Evolutionary conservation across 2,329 filamentous ascomycete genomes (phyloP).

Genomic region (Apiospora malaysiana): DNA sequence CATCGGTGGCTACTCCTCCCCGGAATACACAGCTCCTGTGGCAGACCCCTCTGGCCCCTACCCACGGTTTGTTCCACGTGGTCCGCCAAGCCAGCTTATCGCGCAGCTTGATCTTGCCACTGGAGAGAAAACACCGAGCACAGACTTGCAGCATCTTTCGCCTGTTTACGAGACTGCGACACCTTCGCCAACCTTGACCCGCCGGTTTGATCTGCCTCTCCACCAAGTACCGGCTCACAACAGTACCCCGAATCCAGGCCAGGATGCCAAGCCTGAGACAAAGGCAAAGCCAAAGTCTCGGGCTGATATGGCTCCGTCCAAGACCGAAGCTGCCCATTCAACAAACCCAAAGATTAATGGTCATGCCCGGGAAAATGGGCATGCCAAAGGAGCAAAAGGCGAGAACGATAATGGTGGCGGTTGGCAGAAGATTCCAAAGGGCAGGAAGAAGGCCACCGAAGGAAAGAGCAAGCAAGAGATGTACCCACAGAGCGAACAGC

Average conservation of each 20-base stretch:
- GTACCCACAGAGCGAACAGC: constrained; percentile 55
- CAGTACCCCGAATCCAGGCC: constrained; percentile 28
- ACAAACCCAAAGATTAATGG: constrained; percentile 47
- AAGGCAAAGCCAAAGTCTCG: constrained; percentile 39
- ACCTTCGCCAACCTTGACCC: constrained; percentile 68
- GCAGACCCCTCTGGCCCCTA: constrained; percentile 26
- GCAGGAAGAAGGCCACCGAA: constrained; percentile 57
- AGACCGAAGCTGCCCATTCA: constrained; percentile 29
- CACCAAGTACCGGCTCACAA: constrained; percentile 31
- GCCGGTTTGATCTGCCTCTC: constrained; percentile 55
- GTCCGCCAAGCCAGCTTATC: constrained; percentile 55
- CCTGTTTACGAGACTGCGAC: constrained; percentile 77
- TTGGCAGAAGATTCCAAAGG: constrained; percentile 66
- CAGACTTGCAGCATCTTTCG: constrained; percentile 64
- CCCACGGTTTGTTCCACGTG: constrained; percentile 43
- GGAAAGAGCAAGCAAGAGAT: constrained; percentile 53
- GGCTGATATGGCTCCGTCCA: constrained; percentile 32
- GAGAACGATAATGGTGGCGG: constrained; percentile 52
- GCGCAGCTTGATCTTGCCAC: constrained; percentile 63
- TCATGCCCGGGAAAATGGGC: constrained; percentile 54
- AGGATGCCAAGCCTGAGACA: constrained; percentile 30
- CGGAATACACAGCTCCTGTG: constrained; percentile 28
- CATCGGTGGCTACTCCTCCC: constrained; percentile 32
- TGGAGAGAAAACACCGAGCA: constrained; percentile 47
- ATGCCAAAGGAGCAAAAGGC: constrained; percentile 59